Percentiles rank a stretch among this genome's conserved stretches.
phyloP scores from a whole-genome alignment of 306 rosid genomes.

The Geum urbanum region DNA sequence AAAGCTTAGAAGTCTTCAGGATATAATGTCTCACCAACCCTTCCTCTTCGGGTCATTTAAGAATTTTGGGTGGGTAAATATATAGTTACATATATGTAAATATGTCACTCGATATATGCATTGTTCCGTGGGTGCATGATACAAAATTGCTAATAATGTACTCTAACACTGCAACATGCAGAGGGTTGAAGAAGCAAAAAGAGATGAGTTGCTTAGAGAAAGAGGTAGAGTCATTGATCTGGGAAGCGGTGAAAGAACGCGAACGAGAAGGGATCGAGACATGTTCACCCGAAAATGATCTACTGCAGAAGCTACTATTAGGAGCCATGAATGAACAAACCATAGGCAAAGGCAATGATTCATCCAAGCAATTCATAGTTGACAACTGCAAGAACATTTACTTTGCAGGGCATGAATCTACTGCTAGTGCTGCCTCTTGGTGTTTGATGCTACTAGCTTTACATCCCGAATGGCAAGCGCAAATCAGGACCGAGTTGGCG shows the following conservation, averaged over 20 bases:
- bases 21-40: conserved; percentile 43
- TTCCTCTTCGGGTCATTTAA: conserved; percentile 52
- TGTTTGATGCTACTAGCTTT: conserved; percentile 77
- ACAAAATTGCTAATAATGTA: neutral
- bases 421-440: conserved; percentile 82
- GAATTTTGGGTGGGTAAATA: conserved; percentile 40
- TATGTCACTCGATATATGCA: neutral
- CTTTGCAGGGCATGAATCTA: conserved; percentile 93
- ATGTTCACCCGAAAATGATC: conserved; percentile 48
- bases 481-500: conserved; percentile 53
- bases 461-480: conserved; percentile 77
- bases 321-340: conserved; percentile 50
- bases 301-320: conserved; percentile 65
- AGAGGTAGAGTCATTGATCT: conserved; percentile 73
- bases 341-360: conserved; percentile 39
- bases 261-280: conserved; percentile 42
- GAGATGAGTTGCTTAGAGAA: conserved; percentile 48
- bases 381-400: conserved; percentile 91
- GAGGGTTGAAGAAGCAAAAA: conserved; percentile 31
- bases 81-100: neutral
- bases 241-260: conserved; percentile 70
- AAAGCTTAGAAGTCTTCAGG: conserved; percentile 72
- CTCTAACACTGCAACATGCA: neutral
- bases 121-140: neutral
- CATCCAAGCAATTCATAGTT: conserved; percentile 66